Conservation (phyloP, 179 eudicot species). For the Actinidia arguta region DNA sequence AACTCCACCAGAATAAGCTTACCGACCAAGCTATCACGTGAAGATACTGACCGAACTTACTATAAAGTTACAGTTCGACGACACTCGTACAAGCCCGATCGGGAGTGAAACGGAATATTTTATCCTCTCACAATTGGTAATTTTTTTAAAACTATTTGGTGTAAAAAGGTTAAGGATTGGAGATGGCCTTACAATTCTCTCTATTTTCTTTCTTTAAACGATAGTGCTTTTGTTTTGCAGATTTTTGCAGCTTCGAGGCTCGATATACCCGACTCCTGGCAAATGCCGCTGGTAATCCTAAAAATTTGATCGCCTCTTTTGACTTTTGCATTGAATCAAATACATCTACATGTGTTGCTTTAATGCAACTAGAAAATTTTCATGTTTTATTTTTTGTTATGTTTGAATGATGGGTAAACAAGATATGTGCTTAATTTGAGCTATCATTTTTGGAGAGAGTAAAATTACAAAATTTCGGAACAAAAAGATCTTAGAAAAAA, state of each 20-base stretch:
- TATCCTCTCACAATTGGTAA: no score
- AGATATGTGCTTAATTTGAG: not conserved
- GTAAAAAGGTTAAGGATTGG: no score
- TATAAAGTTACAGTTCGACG: no score
- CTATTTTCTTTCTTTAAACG: not conserved
- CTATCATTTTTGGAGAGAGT: not conserved
- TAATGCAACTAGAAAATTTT: not conserved
- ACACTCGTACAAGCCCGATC: no score
- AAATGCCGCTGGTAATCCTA: conserved; percentile 85
- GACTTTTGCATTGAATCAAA: not conserved
- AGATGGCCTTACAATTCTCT: no score
- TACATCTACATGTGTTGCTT: not conserved
- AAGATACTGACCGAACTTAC: no score
- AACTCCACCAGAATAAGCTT: no score
- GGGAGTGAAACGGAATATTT: no score
- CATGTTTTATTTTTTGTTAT: not conserved
- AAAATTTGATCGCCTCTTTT: not conserved
- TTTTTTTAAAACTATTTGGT: no score
- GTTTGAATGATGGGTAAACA: not conserved
- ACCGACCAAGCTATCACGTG: no score
- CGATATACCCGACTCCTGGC: conserved; percentile 88
- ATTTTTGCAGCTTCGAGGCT: conserved; percentile 92
- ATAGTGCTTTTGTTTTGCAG: conserved; percentile 35
- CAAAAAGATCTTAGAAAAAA: not conserved
- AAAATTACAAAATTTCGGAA: not conserved